Base-by-base conservation (phyloP, 345 rosid genomes). In the Eucalyptus sp. region DNA sequence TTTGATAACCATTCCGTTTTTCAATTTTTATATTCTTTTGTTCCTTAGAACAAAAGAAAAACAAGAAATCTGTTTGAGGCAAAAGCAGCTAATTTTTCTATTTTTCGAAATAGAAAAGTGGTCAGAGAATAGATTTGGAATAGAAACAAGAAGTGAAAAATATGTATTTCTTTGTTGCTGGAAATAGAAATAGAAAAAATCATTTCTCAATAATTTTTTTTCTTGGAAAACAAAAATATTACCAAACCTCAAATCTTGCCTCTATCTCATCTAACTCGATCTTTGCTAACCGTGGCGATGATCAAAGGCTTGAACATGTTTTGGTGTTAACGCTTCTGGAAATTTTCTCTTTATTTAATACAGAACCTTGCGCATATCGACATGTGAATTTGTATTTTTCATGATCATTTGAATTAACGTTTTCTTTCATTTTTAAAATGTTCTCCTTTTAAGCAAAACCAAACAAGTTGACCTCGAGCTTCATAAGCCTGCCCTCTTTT, bases 121-220 rank as follows among this genome's bases (percentile, higher is more conserved):
- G 10, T 18, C 0, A 20, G 10, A 52, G 25, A 52, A 52, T 52
- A 52, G 4, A 52, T 52, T 52, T 52, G 2, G 2, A 52, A 52
- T 52, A 8, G 0, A 52, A 52, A 52, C 0, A 7, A 18, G 2
- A 18, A 52, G 2, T 52, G 5, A 2, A 52, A 52, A 52, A 52
- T 52, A 52, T 52, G 25, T 52, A 52, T 52, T 52, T 52, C 0
- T 52, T 52, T 52, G 0, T 18, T 52, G 0, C 0, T 7, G 1
- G 58, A 52, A 52, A 52, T 0, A 52, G 0, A 52, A 52, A 18
- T 52, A 20, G 10, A 52, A 52, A 52, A 52, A 52, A 52, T 52
- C 58, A 52, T 52, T 52, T 18, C 0, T 4, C 0, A 18, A 52
- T 52, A 52, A 52, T 0, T 7, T 7, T 51, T 52, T 52, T 7